phyloP scores from a whole-genome alignment of 148 eudicot species.

The Chenopodium album region DNA sequence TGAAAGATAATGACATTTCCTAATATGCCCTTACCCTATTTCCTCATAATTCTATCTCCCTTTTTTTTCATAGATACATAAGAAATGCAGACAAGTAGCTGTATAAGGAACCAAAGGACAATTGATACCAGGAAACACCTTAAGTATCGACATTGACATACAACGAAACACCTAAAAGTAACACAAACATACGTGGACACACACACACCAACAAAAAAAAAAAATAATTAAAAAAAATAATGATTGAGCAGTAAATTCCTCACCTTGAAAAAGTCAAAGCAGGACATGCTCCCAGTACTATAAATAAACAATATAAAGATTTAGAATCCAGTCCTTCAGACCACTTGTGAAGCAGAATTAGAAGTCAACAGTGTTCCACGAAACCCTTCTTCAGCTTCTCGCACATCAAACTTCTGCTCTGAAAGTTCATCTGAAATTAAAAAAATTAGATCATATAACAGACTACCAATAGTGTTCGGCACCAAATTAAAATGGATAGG shows the following conservation, averaged over 20 bases:
- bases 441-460: neutral
- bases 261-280: conserved; percentile 30
- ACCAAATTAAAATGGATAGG: neutral
- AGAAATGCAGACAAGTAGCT: neutral
- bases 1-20: too few relatives aligned
- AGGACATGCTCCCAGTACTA: conserved; percentile 15
- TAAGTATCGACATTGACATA: neutral
- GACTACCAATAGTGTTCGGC: neutral
- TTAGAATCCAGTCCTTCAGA: conserved; percentile 40
- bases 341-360: conserved; percentile 53
- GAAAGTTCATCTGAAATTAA: conserved; percentile 75
- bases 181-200: neutral
- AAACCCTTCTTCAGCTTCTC: conserved; percentile 82
- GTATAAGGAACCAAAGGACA: neutral
- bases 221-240: neutral
- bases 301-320: conserved; percentile 3
- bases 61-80: neutral
- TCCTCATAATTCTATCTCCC: neutral
- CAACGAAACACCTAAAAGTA: too few relatives aligned
- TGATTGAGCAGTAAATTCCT: conserved; percentile 13
- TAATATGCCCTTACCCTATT: too few relatives aligned
- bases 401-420: conserved; percentile 65
- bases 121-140: neutral
- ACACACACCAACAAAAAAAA: neutral
- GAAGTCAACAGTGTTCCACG: conserved; percentile 88